A percentile compares a stretch with the other conserved stretches of the same genome.
These are phyloP conservation scores for Venturia oleaginea DNA, from an alignment of 2,329 filamentous ascomycete species.

Conservation along the genomic window DNA sequence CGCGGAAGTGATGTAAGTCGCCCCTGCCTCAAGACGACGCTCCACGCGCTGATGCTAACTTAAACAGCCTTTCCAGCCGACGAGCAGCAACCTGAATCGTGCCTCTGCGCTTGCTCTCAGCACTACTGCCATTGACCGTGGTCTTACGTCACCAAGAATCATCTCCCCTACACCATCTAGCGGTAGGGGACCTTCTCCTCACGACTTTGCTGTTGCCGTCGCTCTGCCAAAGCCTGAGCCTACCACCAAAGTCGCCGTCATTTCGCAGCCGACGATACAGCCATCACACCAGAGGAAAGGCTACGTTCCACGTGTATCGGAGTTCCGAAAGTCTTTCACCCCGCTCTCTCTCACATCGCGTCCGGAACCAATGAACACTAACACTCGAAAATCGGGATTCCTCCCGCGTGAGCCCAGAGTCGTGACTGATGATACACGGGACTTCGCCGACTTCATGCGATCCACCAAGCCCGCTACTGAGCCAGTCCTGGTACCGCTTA, in stretches of 20 bases:
- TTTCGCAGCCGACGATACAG: background rate
- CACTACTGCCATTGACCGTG: conserved; percentile 6
- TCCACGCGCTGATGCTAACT: background rate
- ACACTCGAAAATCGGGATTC: conserved; percentile 23
- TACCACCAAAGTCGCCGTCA: background rate
- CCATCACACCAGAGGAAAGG: background rate
- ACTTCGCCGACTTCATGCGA: conserved; percentile 85
- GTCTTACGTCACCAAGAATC: conserved; percentile 1
- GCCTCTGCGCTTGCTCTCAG: conserved; percentile 8
- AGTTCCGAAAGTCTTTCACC: background rate
- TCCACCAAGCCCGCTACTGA: conserved; percentile 56
- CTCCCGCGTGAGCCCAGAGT: conserved; percentile 64
- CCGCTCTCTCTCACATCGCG: background rate
- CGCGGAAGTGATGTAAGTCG: conserved; percentile 35
- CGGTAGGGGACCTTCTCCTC: conserved; percentile 3
- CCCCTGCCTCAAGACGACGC: background rate
- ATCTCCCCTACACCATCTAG: conserved; percentile 6
- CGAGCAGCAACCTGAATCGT: background rate
- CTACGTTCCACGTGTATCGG: conserved; percentile 9
- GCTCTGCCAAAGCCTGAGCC: background rate
- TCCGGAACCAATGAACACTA: conserved; percentile 18
- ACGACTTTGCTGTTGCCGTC: background rate
- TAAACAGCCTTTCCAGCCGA: background rate
- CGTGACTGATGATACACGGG: conserved; percentile 60
- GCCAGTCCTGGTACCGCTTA: conserved; percentile 12